phyloP scores from a whole-genome alignment of 805 yeast genomes.

The Helenozyma baotianmanensis region DNA sequence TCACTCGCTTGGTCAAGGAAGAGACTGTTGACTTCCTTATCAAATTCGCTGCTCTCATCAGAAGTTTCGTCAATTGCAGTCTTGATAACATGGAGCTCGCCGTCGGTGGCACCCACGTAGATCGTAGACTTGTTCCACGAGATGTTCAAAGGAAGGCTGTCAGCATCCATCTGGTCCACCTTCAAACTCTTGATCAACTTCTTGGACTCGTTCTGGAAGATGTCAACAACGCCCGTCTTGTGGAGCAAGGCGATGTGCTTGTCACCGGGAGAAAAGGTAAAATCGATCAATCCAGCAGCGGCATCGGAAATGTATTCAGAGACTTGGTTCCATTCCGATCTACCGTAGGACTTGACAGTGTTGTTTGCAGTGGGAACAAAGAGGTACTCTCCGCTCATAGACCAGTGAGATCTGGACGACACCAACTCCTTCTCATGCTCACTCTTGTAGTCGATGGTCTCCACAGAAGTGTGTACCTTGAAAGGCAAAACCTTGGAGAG shows the following conservation, averaged over 20 bases:
- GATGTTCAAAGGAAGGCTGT: constrained; percentile 22
- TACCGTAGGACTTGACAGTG: constrained; percentile 42
- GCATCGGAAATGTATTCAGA: constrained; percentile 1
- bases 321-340: constrained; percentile 31
- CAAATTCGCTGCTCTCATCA: constrained; percentile 2
- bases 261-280: constrained; percentile 62
- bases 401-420: constrained; percentile 63
- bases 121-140: constrained; percentile 26
- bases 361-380: constrained; percentile 58
- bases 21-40: constrained; percentile 12
- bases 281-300: constrained; percentile 29
- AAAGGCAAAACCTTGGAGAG: constrained; percentile 38
- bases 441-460: constrained; percentile 31
- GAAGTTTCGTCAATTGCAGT: constrained; percentile 7
- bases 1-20: constrained; percentile 16
- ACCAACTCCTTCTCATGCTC: constrained; percentile 44
- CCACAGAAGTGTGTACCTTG: constrained; percentile 29
- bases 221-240: constrained; percentile 42
- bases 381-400: constrained; percentile 60
- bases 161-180: constrained; percentile 22
- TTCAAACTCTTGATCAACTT: constrained; percentile 21
- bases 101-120: constrained; percentile 41
- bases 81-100: constrained; percentile 29
- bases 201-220: constrained; percentile 50
- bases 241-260: constrained; percentile 56